Evolutionary conservation across 108 stramenopile genomes (phyloP), one percentile per base, ranked within the genome.

Genomic region (Cyclotella choctawhatcheeana): DNA sequence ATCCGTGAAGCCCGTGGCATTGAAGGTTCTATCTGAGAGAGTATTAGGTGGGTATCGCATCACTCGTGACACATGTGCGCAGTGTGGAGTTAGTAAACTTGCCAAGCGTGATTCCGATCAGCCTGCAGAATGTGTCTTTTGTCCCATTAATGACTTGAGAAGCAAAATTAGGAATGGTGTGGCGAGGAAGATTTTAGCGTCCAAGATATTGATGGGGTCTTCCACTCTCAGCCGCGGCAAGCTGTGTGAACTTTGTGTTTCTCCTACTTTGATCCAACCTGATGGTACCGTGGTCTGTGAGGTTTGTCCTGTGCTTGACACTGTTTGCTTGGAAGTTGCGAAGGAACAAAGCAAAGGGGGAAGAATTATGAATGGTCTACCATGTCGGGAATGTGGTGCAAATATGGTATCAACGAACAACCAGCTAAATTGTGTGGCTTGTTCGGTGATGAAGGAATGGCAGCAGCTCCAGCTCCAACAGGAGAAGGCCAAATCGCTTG

Each of bases 271-370:
- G 32, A 56, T 44, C 17, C 44, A 63, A 47, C 37, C 34, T 8
- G 58, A 56, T 62, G 21, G 51, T n/a, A 24, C 44, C n/a, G 31
- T 67, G 5, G 48, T 63, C 16, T 73, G 77, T 35, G 47, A 64
- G 34, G 69, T 74, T 3, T 69, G 79, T 31, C 67, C 72, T 0
- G 26, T 81, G 21, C 60, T 73, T 25, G 79, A 81, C 43, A 24
- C 51, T 22, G 54, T 52, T 50, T 69, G 67, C 51, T 43, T 81
- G 22, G 72, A 64, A 45, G 47, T 74, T 31, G 66, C 45, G 14
- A 58, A 61, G 5, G 79, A 55, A 44, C 20, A 73, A 43, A 56
- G 34, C 3, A 32, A 31, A 4, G 79, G 79, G 6, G 72, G 67
- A 17, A 27, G 44, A 35, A 17, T 73, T 8, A 2, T 55, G 44